phyloP scores from a whole-genome alignment of 2,329 filamentous ascomycete species.

The Escovopsis sp. region DNA sequence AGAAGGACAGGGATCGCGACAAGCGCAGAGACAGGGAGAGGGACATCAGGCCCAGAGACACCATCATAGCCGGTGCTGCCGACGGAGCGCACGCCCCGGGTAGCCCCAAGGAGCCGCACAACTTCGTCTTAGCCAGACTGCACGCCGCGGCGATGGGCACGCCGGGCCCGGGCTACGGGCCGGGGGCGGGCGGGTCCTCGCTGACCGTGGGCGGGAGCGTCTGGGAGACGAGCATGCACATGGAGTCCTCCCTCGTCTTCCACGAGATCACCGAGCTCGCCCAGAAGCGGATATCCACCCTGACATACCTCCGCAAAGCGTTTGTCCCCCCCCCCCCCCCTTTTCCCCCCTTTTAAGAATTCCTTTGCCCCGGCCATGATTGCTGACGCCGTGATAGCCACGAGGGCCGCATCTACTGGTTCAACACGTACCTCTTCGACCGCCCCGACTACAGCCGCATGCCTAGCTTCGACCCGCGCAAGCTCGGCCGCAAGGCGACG shows the following conservation, averaged over 20 bases:
- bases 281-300: constrained; percentile 82
- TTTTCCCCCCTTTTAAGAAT: neutral
- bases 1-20: too few relatives aligned
- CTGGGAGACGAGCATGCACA: constrained; percentile 17
- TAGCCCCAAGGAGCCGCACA: neutral
- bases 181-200: too few relatives aligned
- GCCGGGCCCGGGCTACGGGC: neutral
- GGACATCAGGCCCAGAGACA: neutral
- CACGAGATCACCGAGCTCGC: constrained; percentile 69
- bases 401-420: constrained; percentile 92
- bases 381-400: constrained; percentile 42
- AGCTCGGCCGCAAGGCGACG: constrained; percentile 76
- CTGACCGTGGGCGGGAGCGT: too few relatives aligned
- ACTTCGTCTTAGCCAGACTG: too few relatives aligned
- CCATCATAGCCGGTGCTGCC: neutral
- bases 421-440: constrained; percentile 90
- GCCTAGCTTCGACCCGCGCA: constrained; percentile 72
- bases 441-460: constrained; percentile 65
- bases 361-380: too few relatives aligned
- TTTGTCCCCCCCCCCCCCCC: constrained; percentile 33
- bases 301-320: constrained; percentile 89
- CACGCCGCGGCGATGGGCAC: constrained; percentile 9
- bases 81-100: constrained; percentile 2
- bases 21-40: neutral
- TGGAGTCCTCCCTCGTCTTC: constrained; percentile 35